A percentile compares a stretch with the other conserved stretches of the same genome.
Conservation (phyloP, 345 rosid species). For the Excoecaria agallocha region DNA sequence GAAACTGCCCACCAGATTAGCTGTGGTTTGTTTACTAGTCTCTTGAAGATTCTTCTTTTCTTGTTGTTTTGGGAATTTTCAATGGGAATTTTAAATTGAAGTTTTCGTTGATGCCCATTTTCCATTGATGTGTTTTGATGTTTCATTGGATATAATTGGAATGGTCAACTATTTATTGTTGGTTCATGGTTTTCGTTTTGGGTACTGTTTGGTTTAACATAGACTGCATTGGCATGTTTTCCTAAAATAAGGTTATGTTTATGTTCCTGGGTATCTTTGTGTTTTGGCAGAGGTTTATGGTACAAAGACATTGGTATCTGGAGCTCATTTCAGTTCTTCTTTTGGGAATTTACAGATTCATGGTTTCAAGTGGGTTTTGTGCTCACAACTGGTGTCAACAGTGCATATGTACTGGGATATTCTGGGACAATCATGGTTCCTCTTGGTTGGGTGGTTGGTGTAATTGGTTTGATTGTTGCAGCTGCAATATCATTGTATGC, state of each 20-base stretch:
- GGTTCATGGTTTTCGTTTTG: no score
- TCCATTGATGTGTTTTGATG: no score
- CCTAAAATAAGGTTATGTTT: no score
- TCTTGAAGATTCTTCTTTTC: neutral
- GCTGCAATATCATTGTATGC: conserved; percentile 73
- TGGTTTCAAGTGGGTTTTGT: conserved; percentile 88
- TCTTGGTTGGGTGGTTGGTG: conserved; percentile 83
- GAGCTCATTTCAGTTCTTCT: neutral
- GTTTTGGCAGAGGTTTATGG: neutral
- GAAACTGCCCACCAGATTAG: conserved; percentile 87
- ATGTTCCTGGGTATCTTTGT: no score
- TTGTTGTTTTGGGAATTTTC: neutral
- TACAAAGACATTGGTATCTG: neutral
- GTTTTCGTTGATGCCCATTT: no score
- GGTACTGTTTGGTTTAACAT: no score
- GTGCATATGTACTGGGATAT: conserved; percentile 87
- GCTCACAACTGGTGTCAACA: conserved; percentile 79
- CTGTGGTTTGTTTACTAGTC: conserved; percentile 43
- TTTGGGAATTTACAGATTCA: conserved; percentile 51
- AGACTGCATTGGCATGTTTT: no score
- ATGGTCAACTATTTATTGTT: no score
- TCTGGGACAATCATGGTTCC: conserved; percentile 88
- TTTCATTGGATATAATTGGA: no score
- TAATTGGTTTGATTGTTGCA: conserved; percentile 60
- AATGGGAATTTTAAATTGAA: no score